A percentile compares a stretch with the other conserved stretches of the same genome.
These are phyloP conservation scores for Cucumis sativus DNA, from an alignment of 306 rosid species.

Conservation along the genomic window DNA sequence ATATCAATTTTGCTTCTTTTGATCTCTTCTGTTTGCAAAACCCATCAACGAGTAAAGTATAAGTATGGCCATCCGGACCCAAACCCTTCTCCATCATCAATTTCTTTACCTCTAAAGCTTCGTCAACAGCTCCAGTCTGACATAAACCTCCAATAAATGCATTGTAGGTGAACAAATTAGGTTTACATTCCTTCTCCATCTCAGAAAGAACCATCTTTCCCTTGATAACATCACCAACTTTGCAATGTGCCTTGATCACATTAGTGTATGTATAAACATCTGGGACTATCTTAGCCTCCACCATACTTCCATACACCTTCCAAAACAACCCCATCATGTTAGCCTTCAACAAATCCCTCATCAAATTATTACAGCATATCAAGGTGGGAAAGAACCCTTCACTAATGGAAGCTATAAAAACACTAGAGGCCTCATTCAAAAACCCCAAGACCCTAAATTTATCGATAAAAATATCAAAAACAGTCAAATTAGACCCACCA, in stretches of 20 bases:
- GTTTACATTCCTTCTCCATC: slow-evolving; percentile 36
- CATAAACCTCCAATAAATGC: slow-evolving; percentile 25
- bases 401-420: slow-evolving; percentile 22
- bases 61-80: slow-evolving; percentile 19
- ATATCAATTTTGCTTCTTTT: slow-evolving; percentile 21
- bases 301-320: slow-evolving; percentile 36
- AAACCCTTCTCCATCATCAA: slow-evolving; percentile 26
- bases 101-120: slow-evolving; percentile 19
- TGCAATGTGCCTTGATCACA: slow-evolving; percentile 32
- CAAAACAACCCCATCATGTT: slow-evolving; percentile 29
- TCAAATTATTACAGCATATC: slow-evolving; percentile 25
- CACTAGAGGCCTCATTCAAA: slow-evolving; percentile 27
- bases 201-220: slow-evolving; percentile 23
- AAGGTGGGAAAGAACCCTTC: slow-evolving; percentile 23
- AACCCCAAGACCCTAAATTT: slow-evolving; percentile 20
- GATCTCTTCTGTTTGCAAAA: slow-evolving; percentile 23
- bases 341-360: slow-evolving; percentile 29
- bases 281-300: slow-evolving; percentile 18
- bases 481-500: slow-evolving; percentile 18
- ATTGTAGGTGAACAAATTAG: slow-evolving; percentile 20
- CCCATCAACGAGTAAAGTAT: slow-evolving; percentile 21
- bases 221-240: slow-evolving; percentile 25
- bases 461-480: slow-evolving; percentile 32
- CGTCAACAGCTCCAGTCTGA: slow-evolving; percentile 19
- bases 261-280: slow-evolving; percentile 31